Percentiles rank a stretch among this genome's conserved stretches.
phyloP scores from a whole-genome alignment of 352 stramenopile species.

The Phytophthora hibernalis region DNA sequence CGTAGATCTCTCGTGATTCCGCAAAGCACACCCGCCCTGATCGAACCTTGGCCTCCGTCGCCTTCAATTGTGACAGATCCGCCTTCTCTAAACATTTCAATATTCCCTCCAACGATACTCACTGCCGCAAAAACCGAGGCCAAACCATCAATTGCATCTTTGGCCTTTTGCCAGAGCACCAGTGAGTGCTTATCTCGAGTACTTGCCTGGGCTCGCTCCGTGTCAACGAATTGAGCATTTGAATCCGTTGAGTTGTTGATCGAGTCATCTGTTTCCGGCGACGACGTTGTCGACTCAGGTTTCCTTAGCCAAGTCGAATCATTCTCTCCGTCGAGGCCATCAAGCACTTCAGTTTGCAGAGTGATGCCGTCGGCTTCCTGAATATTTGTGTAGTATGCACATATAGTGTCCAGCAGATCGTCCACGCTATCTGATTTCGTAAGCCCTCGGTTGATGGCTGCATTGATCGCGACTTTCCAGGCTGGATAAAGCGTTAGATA shows the following conservation, averaged over 20 bases:
- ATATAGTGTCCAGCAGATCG: conserved; percentile 71
- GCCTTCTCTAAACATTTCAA: conserved; percentile 76
- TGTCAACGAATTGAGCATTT: conserved; percentile 27
- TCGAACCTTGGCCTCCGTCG: conserved; percentile 39
- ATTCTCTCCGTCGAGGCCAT: conserved; percentile 4
- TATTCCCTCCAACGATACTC: conserved; percentile 74
- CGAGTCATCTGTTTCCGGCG: conserved; percentile 67
- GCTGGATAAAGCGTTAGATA: conserved; percentile 81
- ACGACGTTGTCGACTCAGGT: conserved; percentile 59
- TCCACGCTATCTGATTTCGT: conserved; percentile 53
- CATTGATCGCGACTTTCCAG: conserved; percentile 84
- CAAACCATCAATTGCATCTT: conserved; percentile 69
- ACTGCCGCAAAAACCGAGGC: conserved; percentile 69
- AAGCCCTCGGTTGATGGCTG: conserved; percentile 61
- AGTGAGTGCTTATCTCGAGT: conserved; percentile 74
- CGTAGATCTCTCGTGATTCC: conserved; percentile 52
- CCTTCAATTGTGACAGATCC: conserved; percentile 62
- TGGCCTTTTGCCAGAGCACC: conserved; percentile 77
- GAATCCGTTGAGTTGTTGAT: conserved; percentile 18
- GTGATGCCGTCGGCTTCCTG: conserved; percentile 16
- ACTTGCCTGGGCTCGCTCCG: conserved; percentile 19
- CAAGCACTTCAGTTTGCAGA: conserved; percentile 6
- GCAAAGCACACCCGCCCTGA: conserved; percentile 36
- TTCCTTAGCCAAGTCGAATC: conserved; percentile 46
- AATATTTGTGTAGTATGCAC: conserved; percentile 69